Evolutionary conservation across 495 filamentous ascomycete species (phyloP).

Genomic region (Tuber borchii): DNA sequence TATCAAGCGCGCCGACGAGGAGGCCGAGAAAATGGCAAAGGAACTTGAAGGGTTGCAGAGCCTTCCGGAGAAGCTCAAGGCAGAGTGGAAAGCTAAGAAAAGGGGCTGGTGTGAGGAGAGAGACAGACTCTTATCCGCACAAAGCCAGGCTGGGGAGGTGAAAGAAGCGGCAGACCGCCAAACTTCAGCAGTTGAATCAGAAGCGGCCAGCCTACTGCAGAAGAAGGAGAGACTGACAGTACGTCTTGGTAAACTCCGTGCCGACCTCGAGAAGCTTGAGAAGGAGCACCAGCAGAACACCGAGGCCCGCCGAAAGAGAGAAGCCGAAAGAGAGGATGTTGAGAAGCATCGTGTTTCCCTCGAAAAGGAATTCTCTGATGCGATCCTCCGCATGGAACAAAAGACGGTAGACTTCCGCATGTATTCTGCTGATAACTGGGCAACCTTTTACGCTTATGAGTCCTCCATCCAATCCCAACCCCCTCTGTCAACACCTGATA

Average conservation of each 20-base stretch:
- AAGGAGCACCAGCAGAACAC: conserved; percentile 27
- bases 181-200: conserved; percentile 35
- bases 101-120: conserved; percentile 35
- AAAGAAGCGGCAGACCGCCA: conserved; percentile 38
- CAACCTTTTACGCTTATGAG: conserved; percentile 29
- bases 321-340: conserved; percentile 24
- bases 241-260: conserved; percentile 32
- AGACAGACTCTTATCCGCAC: conserved; percentile 23
- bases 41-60: conserved; percentile 33
- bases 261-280: conserved; percentile 31
- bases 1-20: conserved; percentile 41
- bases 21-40: conserved; percentile 36
- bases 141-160: conserved; percentile 35
- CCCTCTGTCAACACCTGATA: conserved; percentile 32
- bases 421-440: conserved; percentile 35
- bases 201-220: conserved; percentile 27
- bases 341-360: conserved; percentile 29
- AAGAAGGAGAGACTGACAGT: conserved; percentile 38
- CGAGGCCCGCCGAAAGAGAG: conserved; percentile 25
- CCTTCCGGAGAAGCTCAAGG: conserved; percentile 36
- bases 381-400: conserved; percentile 34
- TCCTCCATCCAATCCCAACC: conserved; percentile 29
- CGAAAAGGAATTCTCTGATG: conserved; percentile 37
- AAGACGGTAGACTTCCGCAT: conserved; percentile 35
- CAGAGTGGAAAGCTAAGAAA: conserved; percentile 41